Conservation (phyloP, 345 rosid species). For the Aurinia saxatilis region DNA sequence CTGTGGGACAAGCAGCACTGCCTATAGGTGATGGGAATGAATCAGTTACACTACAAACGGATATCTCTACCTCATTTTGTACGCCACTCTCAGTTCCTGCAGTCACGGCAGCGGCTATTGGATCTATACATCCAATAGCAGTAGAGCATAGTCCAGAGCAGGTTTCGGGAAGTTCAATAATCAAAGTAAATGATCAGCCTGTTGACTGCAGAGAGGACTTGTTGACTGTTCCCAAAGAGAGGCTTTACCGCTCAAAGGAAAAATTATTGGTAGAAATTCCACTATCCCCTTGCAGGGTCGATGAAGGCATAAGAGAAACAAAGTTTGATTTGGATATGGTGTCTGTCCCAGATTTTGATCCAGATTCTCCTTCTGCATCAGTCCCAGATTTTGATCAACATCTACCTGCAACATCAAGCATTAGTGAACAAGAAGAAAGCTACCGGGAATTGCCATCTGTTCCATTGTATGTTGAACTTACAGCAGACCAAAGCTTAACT, state of each 20-base stretch:
- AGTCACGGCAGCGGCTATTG: slow-evolving; percentile 33
- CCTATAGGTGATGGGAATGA: slow-evolving; percentile 43
- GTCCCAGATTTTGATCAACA: slow-evolving; percentile 43
- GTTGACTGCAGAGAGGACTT: slow-evolving; percentile 41
- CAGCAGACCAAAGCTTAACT: slow-evolving; percentile 44
- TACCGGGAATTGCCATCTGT: slow-evolving; percentile 55
- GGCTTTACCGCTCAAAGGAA: slow-evolving; percentile 31
- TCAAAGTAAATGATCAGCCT: slow-evolving; percentile 37
- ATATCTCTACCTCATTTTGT: slow-evolving; percentile 37
- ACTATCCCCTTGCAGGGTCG: slow-evolving; percentile 43
- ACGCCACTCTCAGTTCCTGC: slow-evolving; percentile 40
- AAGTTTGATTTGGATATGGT: slow-evolving; percentile 36
- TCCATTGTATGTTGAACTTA: slow-evolving; percentile 69
- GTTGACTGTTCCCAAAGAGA: slow-evolving; percentile 38
- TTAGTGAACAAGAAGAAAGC: slow-evolving; percentile 53
- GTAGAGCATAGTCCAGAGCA: slow-evolving; percentile 38
- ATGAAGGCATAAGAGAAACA: slow-evolving; percentile 37
- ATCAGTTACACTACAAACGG: slow-evolving; percentile 38
- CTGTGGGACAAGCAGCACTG: slow-evolving; percentile 38
- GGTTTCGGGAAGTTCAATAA: slow-evolving; percentile 35
- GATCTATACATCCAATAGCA: slow-evolving; percentile 28
- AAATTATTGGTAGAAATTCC: slow-evolving; percentile 40
- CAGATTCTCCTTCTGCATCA: slow-evolving; percentile 38
- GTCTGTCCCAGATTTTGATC: slow-evolving; percentile 43
- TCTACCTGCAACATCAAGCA: slow-evolving; percentile 36